Conservation (phyloP, 805 yeast genomes). For the Komagataella populi region DNA sequence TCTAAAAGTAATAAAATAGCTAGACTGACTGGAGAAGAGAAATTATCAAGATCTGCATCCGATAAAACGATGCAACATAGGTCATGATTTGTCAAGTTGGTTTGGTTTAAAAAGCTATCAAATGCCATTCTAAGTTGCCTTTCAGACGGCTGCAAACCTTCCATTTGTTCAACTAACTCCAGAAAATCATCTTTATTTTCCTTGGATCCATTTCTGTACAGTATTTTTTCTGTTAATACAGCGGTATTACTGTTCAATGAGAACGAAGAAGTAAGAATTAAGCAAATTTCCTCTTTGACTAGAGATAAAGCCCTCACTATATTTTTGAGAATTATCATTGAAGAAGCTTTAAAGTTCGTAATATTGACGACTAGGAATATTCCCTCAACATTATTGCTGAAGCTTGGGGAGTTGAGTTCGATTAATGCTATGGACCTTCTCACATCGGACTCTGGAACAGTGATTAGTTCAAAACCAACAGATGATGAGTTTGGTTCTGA, state of each 20-base stretch:
- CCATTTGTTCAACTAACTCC: background rate
- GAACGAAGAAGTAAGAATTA: background rate
- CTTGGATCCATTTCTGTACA: background rate
- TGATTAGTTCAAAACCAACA: background rate
- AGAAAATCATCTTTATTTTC: background rate
- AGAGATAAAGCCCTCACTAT: background rate
- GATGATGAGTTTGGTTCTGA: background rate
- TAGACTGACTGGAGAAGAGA: background rate
- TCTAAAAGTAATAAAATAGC: background rate
- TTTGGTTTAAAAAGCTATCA: background rate
- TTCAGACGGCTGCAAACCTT: background rate
- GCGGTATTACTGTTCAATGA: background rate
- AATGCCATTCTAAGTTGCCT: background rate
- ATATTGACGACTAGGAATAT: background rate
- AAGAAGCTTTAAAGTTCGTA: background rate
- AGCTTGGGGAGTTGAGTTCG: background rate
- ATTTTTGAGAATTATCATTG: background rate
- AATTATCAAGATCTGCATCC: background rate
- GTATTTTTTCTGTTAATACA: background rate
- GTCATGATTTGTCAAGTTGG: background rate
- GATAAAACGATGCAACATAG: background rate
- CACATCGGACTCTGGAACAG: background rate
- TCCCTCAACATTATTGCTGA: background rate
- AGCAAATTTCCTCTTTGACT: background rate
- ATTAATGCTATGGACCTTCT: background rate